Evolutionary conservation across 176 grass and related monocot genomes (phyloP).

Genomic region (Juncus inflexus): DNA sequence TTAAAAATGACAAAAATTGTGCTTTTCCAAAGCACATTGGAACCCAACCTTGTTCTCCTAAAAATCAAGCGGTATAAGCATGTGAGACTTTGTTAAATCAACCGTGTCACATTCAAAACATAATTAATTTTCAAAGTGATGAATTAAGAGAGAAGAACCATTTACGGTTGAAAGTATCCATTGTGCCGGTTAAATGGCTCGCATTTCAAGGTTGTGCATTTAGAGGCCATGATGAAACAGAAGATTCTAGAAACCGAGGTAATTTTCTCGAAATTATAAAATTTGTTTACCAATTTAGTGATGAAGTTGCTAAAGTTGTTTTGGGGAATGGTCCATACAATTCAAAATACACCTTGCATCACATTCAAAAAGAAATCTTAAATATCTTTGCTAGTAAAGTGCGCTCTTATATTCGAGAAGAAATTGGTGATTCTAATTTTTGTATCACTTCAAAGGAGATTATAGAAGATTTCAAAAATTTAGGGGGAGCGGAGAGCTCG

Average conservation of each 20-base stretch:
- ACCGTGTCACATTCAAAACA: not conserved
- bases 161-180: not conserved
- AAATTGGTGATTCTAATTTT: slow-evolving; percentile 21
- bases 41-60: not conserved
- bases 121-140: not conserved
- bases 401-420: not conserved
- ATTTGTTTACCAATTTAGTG: slow-evolving; percentile 20
- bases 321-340: too few species aligned
- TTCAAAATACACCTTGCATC: slow-evolving; percentile 3
- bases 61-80: slow-evolving; percentile 14
- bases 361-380: slow-evolving; percentile 27
- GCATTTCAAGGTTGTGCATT: slow-evolving; percentile 28
- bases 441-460: too few species aligned
- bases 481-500: too few species aligned
- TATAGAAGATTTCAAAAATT: too few species aligned
- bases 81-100: slow-evolving; percentile 1
- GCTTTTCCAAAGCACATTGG: slow-evolving; percentile 9
- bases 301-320: slow-evolving; percentile 5
- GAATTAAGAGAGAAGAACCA: not conserved
- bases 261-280: slow-evolving; percentile 28
- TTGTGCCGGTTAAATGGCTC: not conserved
- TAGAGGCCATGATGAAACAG: slow-evolving; percentile 15
- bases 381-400: slow-evolving; percentile 7
- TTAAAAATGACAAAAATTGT: slow-evolving; percentile 25
- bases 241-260: not conserved